Conservation (phyloP, 768 basidiomycete species). For the Psilocybe sp. region DNA sequence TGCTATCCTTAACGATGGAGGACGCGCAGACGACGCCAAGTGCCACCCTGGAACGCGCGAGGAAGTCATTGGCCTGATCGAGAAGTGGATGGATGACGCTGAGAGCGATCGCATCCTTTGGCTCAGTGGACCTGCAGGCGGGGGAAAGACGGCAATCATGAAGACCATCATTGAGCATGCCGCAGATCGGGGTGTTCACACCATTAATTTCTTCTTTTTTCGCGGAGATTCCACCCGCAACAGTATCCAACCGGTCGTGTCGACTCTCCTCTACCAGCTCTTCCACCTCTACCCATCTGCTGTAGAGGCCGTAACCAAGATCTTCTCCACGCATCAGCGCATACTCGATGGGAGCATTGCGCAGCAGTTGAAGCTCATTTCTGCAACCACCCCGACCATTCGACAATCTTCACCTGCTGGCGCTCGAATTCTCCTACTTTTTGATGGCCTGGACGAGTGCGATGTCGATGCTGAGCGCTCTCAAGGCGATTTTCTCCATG, state of each 20-base stretch:
- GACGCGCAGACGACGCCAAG: too few species aligned
- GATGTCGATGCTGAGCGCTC: not conserved
- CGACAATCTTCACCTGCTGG: not conserved
- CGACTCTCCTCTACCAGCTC: slow-evolving; percentile 3
- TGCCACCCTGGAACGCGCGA: too few species aligned
- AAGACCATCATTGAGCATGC: slow-evolving; percentile 3
- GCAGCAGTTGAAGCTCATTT: not conserved
- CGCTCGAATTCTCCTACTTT: not conserved
- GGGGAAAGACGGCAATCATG: slow-evolving; percentile 12
- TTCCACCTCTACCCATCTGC: not conserved
- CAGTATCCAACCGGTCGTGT: not conserved
- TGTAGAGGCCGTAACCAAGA: not conserved
- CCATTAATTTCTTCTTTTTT: slow-evolving; percentile 2
- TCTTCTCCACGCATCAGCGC: not conserved
- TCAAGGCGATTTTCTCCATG: not conserved
- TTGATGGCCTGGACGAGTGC: slow-evolving; percentile 6
- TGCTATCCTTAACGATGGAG: too few species aligned
- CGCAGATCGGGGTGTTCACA: not conserved
- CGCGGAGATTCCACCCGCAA: not conserved
- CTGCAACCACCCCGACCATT: not conserved
- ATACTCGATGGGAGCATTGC: not conserved
- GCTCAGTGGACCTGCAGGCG: slow-evolving; percentile 10
- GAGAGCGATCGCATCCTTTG: not conserved
- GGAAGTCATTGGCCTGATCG: too few species aligned
- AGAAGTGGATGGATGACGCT: too few species aligned